phyloP scores from a whole-genome alignment of 371 early-diverging fungal genomes.

The Zychaea mexicana region DNA sequence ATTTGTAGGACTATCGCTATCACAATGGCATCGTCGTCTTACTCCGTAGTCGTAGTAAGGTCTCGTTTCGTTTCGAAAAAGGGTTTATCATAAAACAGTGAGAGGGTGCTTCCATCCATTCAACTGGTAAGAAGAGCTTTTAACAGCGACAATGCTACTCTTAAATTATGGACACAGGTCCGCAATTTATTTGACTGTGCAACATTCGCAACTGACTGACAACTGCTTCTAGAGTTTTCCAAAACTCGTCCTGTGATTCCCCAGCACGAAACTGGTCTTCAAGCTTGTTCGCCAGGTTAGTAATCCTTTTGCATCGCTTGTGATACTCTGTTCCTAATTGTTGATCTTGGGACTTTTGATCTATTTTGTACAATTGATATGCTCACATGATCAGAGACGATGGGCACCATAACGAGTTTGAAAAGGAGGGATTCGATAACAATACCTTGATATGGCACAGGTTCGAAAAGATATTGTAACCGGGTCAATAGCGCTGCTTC shows the following conservation, averaged over 20 bases:
- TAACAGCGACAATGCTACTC: too few relatives aligned
- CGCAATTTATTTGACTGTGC: background rate
- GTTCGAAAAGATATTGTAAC: background rate
- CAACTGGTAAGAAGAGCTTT: too few relatives aligned
- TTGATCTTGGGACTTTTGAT: too few relatives aligned
- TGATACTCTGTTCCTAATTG: background rate
- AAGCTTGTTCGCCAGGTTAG: background rate
- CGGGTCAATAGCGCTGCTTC: background rate
- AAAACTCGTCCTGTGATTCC: background rate
- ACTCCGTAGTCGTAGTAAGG: too few relatives aligned
- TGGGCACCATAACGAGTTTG: background rate
- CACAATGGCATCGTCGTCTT: too few relatives aligned
- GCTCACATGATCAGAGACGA: background rate
- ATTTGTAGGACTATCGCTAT: too few relatives aligned
- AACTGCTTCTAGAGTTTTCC: background rate
- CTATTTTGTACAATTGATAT: too few relatives aligned
- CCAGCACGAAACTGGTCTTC: background rate
- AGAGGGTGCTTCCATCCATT: too few relatives aligned
- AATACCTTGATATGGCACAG: background rate
- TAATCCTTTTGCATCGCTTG: background rate
- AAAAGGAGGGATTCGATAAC: background rate
- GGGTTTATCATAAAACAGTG: too few relatives aligned
- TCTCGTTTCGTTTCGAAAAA: too few relatives aligned
- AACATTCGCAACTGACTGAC: background rate
- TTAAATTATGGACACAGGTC: background rate